A percentile compares a stretch with the other conserved stretches of the same genome.
Evolutionary conservation across 495 filamentous ascomycete species (phyloP).

Genomic region (Recurvomyces mirabilis): DNA sequence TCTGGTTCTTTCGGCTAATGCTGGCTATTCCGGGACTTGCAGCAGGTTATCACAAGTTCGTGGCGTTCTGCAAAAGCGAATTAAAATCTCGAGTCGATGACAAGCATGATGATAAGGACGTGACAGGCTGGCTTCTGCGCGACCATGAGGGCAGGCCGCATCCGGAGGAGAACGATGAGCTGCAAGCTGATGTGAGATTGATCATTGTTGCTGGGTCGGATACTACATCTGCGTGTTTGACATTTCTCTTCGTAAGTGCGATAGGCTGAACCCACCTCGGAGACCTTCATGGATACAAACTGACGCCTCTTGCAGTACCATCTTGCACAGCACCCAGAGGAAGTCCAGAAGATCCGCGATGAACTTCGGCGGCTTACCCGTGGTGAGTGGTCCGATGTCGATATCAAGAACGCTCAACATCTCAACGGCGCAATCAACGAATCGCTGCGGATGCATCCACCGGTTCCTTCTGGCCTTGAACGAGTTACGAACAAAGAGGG

Average conservation of each 20-base stretch:
- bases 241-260: slow-evolving; percentile 18
- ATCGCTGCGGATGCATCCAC: slow-evolving; percentile 43
- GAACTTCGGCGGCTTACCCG: slow-evolving; percentile 15
- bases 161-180: slow-evolving; percentile 5
- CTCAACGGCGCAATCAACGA: slow-evolving; percentile 46
- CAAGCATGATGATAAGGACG: slow-evolving; percentile 6
- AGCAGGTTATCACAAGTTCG: slow-evolving; percentile 14
- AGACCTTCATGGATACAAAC: too few relatives aligned
- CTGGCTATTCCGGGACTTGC: slow-evolving; percentile 6
- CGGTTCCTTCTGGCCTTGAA: slow-evolving; percentile 36
- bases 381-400: slow-evolving; percentile 13
- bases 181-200: slow-evolving; percentile 15
- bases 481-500: slow-evolving; percentile 39
- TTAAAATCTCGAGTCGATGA: slow-evolving; percentile 9
- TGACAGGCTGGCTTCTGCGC: slow-evolving; percentile 10
- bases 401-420: slow-evolving; percentile 22
- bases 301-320: too few relatives aligned
- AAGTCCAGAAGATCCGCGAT: slow-evolving; percentile 16
- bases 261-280: too few relatives aligned
- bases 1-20: slow-evolving; percentile 19
- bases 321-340: slow-evolving; percentile 16
- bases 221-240: slow-evolving; percentile 22
- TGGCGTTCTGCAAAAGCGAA: slow-evolving; percentile 9
- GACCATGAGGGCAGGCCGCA: slow-evolving; percentile 8
- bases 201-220: slow-evolving; percentile 25